Conservation (phyloP, 257 asterid species). For the Prunella vulgaris region DNA sequence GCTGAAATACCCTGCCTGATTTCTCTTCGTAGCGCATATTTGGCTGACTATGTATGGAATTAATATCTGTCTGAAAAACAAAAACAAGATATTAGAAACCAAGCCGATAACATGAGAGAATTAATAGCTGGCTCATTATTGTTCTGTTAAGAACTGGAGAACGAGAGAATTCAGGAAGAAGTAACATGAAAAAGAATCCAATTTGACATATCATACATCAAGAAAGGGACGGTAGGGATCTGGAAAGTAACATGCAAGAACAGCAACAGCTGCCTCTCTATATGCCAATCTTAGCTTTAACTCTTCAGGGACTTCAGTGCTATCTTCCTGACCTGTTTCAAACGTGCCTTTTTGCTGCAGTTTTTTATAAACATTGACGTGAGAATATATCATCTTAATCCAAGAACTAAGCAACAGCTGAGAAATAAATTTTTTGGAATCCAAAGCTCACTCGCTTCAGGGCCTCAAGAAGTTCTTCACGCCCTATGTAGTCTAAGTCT, state of each 20-base stretch:
- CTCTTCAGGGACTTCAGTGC: conserved; percentile 89
- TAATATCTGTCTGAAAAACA: conserved; percentile 74
- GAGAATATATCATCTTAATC: conserved; percentile 7
- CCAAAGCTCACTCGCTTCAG: conserved; percentile 68
- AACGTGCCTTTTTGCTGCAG: conserved; percentile 98
- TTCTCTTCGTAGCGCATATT: conserved; percentile 63
- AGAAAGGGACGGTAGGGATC: conserved; percentile 71
- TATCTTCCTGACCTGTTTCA: conserved; percentile 98
- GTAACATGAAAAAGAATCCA: conserved; percentile 11
- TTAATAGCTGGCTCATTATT: too few species aligned
- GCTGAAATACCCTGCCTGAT: conserved; percentile 75
- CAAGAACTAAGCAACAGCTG: conserved; percentile 13
- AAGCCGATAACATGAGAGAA: not conserved
- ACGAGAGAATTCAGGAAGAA: conserved; percentile 9
- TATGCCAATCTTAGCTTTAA: conserved; percentile 89
- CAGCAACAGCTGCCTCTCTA: conserved; percentile 97
- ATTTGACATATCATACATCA: conserved; percentile 42
- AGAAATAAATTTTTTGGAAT: conserved; percentile 21
- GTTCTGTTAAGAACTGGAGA: not conserved
- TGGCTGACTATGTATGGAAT: conserved; percentile 78
- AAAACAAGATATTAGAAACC: conserved; percentile 14
- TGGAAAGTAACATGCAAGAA: conserved; percentile 87
- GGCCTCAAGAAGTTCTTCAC: conserved; percentile 95
- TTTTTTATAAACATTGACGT: conserved; percentile 22
- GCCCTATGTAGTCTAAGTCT: conserved; percentile 86